Evolutionary conservation across 352 stramenopile genomes (phyloP).

Genomic region (Thalassiosira sp.): DNA sequence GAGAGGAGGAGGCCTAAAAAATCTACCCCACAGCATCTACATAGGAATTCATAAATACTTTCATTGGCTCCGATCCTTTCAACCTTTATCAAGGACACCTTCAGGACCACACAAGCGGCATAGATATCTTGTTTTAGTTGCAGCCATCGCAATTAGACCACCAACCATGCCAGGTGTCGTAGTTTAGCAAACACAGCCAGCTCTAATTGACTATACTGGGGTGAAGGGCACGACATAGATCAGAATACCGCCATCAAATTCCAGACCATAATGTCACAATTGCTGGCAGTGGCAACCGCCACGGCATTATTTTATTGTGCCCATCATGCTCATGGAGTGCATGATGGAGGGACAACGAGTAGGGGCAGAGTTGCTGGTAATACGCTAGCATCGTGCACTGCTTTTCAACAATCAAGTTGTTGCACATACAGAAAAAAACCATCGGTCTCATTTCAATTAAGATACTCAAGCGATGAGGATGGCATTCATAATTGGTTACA

Average conservation of each 20-base stretch:
- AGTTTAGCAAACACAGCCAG: too few species aligned
- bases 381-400: not conserved
- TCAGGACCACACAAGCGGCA: too few species aligned
- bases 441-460: conserved; percentile 1
- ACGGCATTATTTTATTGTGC: not conserved
- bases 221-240: not conserved
- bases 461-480: conserved; percentile 9
- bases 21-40: not conserved
- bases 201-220: too few species aligned
- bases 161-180: too few species aligned
- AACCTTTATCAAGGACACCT: not conserved
- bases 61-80: too few species aligned
- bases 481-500: conserved; percentile 3
- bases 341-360: not conserved
- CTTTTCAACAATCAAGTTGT: too few species aligned
- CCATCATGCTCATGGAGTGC: not conserved
- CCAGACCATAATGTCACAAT: not conserved
- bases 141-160: too few species aligned
- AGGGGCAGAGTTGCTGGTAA: not conserved
- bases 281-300: not conserved
- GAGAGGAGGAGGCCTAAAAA: too few species aligned
- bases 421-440: too few species aligned
- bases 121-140: too few species aligned
- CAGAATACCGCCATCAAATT: not conserved
- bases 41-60: not conserved